phyloP scores from a whole-genome alignment of 2,329 filamentous ascomycete species.

The Thielaviopsis cerberus region DNA sequence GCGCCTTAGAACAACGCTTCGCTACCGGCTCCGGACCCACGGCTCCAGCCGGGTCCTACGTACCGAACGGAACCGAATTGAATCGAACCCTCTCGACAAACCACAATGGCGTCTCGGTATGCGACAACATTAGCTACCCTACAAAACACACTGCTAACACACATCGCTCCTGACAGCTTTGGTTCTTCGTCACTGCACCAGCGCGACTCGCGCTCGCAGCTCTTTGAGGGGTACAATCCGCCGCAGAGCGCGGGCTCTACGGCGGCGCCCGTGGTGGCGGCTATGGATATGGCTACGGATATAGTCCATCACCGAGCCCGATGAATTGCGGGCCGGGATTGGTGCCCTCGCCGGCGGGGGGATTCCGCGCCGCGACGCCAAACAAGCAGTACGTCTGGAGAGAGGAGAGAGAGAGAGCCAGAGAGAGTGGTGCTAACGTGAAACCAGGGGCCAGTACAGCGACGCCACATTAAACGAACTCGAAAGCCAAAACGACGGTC shows the following conservation, averaged over 20 bases:
- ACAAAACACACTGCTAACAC: background rate
- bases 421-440: background rate
- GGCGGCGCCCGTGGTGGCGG: conserved; percentile 27
- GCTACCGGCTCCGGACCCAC: too few relatives aligned
- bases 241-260: conserved; percentile 17
- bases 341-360: conserved; percentile 15
- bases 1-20: too few relatives aligned
- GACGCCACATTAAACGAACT: conserved; percentile 81
- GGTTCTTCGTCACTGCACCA: conserved; percentile 49
- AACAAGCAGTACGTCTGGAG: conserved; percentile 38
- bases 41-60: too few relatives aligned
- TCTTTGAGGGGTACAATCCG: conserved; percentile 54
- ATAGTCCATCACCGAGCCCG: conserved; percentile 12
- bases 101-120: conserved; percentile 2
- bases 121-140: too few relatives aligned
- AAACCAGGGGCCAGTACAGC: conserved; percentile 68
- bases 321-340: conserved; percentile 2
- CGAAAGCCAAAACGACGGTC: conserved; percentile 84
- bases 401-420: background rate
- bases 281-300: conserved; percentile 33
- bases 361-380: conserved; percentile 51
- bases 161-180: conserved; percentile 31
- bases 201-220: conserved; percentile 50
- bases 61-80: too few relatives aligned
- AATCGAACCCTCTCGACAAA: too few relatives aligned